These are phyloP conservation scores for Raffaelea arxii DNA, from an alignment of 2,329 filamentous ascomycete genomes.

Conservation along the genomic window DNA sequence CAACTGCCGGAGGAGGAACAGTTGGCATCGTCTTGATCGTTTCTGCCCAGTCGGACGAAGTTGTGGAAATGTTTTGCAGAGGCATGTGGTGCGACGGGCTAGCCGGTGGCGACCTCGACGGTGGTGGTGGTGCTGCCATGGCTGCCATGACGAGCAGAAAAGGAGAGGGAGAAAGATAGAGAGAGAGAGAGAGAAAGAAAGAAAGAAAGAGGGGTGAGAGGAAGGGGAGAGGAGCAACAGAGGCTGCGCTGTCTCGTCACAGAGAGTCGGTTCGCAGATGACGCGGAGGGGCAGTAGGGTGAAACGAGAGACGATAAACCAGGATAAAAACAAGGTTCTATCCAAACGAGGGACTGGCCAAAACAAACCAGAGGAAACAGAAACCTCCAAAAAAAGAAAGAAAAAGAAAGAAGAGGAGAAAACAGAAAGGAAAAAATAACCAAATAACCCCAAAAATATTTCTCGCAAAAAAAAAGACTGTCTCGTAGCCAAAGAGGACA, in stretches of 20 bases:
- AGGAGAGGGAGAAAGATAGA: neutral
- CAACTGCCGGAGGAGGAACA: conserved; percentile 15
- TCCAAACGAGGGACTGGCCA: no score
- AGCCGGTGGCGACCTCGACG: conserved; percentile 15
- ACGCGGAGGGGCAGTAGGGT: no score
- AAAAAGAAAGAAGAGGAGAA: neutral
- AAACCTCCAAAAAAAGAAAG: neutral
- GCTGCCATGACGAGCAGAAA: conserved; percentile 20
- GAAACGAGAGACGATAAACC: no score
- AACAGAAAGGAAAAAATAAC: neutral
- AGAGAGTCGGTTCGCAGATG: no score
- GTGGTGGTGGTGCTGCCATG: conserved; percentile 17
- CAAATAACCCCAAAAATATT: neutral
- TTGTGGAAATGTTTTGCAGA: conserved; percentile 18
- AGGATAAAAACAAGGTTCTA: no score
- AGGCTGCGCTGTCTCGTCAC: neutral
- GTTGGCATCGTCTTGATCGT: conserved; percentile 12
- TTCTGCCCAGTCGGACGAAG: neutral
- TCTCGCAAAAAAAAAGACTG: neutral
- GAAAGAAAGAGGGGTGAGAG: neutral
- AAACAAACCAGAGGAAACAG: neutral
- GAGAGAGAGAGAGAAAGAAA: neutral
- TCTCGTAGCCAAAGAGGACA: no score
- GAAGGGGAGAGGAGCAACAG: neutral
- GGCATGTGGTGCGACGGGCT: conserved; percentile 23